A percentile compares a stretch with the other conserved stretches of the same genome.
These are phyloP conservation scores for Geoglossum cookeanum DNA, from an alignment of 2,329 filamentous ascomycete species.

Conservation along the genomic window DNA sequence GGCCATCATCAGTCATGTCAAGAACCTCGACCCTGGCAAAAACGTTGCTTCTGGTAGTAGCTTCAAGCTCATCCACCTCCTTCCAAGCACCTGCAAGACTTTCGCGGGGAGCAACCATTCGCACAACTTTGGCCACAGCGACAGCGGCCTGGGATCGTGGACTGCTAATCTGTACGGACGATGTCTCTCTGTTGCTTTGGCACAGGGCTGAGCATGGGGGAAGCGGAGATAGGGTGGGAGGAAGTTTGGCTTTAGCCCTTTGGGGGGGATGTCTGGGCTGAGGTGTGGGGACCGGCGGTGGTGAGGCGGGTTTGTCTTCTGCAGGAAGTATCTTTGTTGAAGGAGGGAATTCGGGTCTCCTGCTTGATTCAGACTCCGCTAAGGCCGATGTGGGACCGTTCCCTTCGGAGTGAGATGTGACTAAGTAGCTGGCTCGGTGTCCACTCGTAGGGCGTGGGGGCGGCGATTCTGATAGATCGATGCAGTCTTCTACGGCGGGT, in stretches of 20 bases:
- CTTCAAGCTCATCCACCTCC: constrained; percentile 2
- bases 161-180: neutral
- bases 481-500: neutral
- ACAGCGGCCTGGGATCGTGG: neutral
- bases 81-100: constrained; percentile 2
- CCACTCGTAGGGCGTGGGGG: too few species aligned
- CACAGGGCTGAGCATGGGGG: neutral
- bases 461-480: neutral
- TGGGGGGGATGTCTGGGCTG: neutral
- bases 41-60: neutral
- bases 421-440: neutral
- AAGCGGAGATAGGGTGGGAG: neutral
- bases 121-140: neutral
- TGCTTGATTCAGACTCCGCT: neutral
- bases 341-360: neutral
- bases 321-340: neutral
- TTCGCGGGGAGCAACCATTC: neutral
- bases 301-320: neutral
- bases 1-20: neutral
- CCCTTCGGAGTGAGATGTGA: neutral
- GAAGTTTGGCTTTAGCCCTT: neutral
- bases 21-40: neutral
- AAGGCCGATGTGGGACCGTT: neutral
- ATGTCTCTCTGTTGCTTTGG: neutral
- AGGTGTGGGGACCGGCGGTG: neutral